Evolutionary conservation across 139 green algal species (phyloP).

Genomic region (Chlorella sp.): DNA sequence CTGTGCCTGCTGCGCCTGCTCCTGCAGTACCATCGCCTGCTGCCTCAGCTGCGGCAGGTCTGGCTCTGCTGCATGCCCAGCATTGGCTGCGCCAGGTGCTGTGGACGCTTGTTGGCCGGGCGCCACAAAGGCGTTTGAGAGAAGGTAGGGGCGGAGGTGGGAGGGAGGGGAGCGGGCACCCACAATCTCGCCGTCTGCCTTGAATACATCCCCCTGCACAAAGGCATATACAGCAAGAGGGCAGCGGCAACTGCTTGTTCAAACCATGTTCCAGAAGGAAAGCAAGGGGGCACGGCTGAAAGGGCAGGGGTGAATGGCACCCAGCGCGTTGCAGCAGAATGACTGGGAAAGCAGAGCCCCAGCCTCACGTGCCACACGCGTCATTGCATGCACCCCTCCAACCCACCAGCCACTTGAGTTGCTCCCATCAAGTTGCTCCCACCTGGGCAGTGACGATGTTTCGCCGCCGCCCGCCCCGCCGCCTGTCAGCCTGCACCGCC

Average conservation of each 20-base stretch:
- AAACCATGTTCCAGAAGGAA: no score
- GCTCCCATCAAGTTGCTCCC: no score
- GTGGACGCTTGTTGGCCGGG: neutral
- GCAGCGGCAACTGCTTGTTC: no score
- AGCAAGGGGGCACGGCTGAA: no score
- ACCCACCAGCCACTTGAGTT: neutral
- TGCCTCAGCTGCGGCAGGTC: neutral
- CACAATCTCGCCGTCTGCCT: conserved; percentile 73
- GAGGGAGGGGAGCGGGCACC: neutral
- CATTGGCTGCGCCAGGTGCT: neutral
- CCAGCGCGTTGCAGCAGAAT: no score
- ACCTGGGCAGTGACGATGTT: conserved; percentile 13
- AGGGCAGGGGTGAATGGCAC: no score
- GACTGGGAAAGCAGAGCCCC: no score
- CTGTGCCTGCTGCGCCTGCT: neutral
- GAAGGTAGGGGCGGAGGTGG: conserved; percentile 16
- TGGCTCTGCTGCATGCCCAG: neutral
- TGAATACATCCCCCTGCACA: conserved; percentile 70
- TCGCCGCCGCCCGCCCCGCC: neutral
- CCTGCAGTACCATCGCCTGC: neutral
- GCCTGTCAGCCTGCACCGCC: conserved; percentile 7
- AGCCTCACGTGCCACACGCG: no score
- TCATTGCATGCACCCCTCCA: neutral
- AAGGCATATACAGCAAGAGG: neutral
- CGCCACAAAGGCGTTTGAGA: neutral